A percentile compares a stretch with the other conserved stretches of the same genome.
These are phyloP conservation scores for Botrytis hyacinthi DNA, from an alignment of 2,329 filamentous ascomycete species.

Conservation along the genomic window DNA sequence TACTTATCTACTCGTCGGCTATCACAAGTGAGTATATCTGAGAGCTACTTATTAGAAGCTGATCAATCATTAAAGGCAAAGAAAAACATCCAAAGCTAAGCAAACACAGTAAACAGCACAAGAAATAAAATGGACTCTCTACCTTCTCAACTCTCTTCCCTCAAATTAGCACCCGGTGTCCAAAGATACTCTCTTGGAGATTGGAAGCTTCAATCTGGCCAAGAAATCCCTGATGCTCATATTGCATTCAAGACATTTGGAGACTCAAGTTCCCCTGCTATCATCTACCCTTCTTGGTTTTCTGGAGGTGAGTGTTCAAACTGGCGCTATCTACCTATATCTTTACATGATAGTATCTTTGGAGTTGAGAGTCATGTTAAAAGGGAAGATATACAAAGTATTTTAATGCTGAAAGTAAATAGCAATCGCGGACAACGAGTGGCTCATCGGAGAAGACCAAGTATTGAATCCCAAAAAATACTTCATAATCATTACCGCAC, in stretches of 20 bases:
- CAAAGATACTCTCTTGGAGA: conserved; percentile 59
- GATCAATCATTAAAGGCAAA: not conserved
- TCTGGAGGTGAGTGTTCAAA: conserved; percentile 51
- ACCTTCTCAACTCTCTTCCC: not conserved
- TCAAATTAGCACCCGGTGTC: conserved; percentile 25
- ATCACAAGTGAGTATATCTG: not conserved
- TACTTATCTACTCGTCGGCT: not conserved
- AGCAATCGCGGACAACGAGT: conserved; percentile 68
- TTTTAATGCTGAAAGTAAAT: conserved; percentile 24
- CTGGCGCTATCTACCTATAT: not conserved
- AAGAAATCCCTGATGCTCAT: conserved; percentile 59
- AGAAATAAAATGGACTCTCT: not conserved
- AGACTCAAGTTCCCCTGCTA: conserved; percentile 56
- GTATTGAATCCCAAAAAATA: conserved; percentile 63
- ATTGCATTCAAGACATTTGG: conserved; percentile 79
- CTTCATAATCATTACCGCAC: conserved; percentile 66
- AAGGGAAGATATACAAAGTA: not conserved
- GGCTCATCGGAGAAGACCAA: conserved; percentile 55
- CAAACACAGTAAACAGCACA: not conserved
- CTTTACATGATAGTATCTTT: too few species aligned
- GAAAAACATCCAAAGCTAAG: not conserved
- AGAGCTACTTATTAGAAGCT: not conserved
- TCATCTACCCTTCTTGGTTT: conserved; percentile 79
- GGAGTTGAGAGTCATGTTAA: not conserved
- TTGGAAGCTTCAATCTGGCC: conserved; percentile 64